phyloP scores from a whole-genome alignment of 331 rosid species.

The Malus hybrid region DNA sequence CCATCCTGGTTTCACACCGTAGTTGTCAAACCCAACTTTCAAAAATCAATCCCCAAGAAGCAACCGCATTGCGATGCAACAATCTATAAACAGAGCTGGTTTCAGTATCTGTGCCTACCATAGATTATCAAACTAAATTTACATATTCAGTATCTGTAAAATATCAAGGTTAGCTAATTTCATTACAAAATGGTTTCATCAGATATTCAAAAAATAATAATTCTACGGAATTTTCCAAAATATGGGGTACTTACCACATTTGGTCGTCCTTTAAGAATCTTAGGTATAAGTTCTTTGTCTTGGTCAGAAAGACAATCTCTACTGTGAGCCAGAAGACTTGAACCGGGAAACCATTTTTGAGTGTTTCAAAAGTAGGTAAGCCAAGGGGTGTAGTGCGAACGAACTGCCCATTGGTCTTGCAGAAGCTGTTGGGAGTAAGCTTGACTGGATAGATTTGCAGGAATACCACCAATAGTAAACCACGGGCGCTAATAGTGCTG shows the following conservation, averaged over 20 bases:
- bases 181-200: neutral
- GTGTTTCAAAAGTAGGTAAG: conserved; percentile 93
- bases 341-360: conserved; percentile 65
- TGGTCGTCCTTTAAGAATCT: neutral
- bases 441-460: conserved; percentile 51
- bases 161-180: neutral
- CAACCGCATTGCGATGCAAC: conserved; percentile 11
- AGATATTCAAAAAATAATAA: neutral
- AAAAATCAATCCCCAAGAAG: neutral
- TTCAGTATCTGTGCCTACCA: neutral
- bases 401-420: conserved; percentile 65
- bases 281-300: conserved; percentile 43
- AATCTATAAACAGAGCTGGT: neutral
- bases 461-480: conserved; percentile 89
- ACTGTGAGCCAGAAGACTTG: conserved; percentile 21
- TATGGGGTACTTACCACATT: conserved; percentile 21
- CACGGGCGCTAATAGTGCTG: conserved; percentile 59
- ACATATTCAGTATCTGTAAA: neutral
- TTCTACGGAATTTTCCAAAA: neutral
- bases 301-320: conserved; percentile 35
- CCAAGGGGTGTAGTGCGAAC: conserved; percentile 80
- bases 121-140: neutral
- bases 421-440: conserved; percentile 27
- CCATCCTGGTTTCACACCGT: neutral
- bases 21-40: neutral